Evolutionary conservation across 768 basidiomycete genomes (phyloP), one percentile per base, ranked within the genome.

Genomic region (Megacollybia marginata): DNA sequence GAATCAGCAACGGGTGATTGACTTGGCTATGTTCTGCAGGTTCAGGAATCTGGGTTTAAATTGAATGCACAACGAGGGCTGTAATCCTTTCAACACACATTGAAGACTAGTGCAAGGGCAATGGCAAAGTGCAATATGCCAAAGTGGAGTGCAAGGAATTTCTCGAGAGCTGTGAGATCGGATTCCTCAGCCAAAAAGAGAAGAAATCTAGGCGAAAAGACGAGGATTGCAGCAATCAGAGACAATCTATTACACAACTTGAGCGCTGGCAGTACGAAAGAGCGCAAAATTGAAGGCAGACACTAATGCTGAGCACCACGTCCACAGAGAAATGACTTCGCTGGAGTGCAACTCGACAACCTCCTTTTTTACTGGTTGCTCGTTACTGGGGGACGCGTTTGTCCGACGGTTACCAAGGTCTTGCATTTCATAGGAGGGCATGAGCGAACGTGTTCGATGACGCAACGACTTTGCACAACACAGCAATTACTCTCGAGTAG

Each of bases 61-160:
- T 20, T 48, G 34, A 33, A 31, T 54, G 33, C 48, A 52, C 40
- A 42, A 38, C 42, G n/a, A 13, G 47, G 43, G 40, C 32, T 33
- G 6, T 43, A 50, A 45, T 55, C 46, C 44, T 42, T 46, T 47
- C 46, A 33, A 60, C 70, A 50, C 59, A 85, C 86, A 60, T 81
- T 76, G 53, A 84, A 62, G 18, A 91, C 59, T 32, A 87, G 65
- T 33, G 80, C 71, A 13, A 81, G 35, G 9, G 81, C 73, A 8
- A 83, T 58, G 6, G 77, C 75, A 42, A 72, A 67, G 12, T 88
- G 69, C 55, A 80, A 66, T 42, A 90, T 71, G 15, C 82, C 85
- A 49, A 83, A 71, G 34, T 87, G 81, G n/a, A 76, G 60, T 12
- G 81, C 72, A 42, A 92, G 75, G 65, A 84, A 88, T 19, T 71